Evolutionary conservation across 2,329 filamentous ascomycete genomes (phyloP), one percentile per base, ranked within the genome.

Genomic region (Aureobasidium pullulans): DNA sequence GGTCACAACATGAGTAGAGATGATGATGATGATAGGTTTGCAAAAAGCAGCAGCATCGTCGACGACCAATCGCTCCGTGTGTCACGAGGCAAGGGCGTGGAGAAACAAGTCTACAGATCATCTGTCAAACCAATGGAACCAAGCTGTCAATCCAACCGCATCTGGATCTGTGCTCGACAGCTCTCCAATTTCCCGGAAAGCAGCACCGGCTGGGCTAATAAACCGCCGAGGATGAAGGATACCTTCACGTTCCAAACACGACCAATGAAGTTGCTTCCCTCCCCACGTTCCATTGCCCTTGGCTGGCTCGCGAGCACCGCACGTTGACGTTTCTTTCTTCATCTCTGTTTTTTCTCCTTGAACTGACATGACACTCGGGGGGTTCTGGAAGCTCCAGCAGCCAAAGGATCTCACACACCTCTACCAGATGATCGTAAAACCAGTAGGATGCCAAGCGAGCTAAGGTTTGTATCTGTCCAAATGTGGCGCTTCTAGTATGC

Each of bases 81-180:
- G 48, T 52, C 48, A 52, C 48, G 48, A 52, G 48, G 48, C 48
- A 50, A 23, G 23, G 28, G n/a, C 39, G 50, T 54, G 50, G 50
- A 54, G 50, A 54, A 34, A 54, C 23, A 52, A 39, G 49, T 52
- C 47, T 28, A 50, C 47, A 50, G 48, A 52, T 52, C 48, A 52
- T 36, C 48, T 52, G 48, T 52, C 48, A 52, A 48, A 40, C 48
- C 48, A 52, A 39, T 31, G 48, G 48, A 52, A 52, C 48, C 34
- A 34, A 29, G 48, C 50, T 54, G 50, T 54, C 50, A 54, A 54
- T 42, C 37, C 39, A 42, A 28, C 44, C 37, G 50, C 39, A 54
- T 39, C 48, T 52, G 48, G 48, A 52, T 49, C 48, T 52, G 52
- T 46, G 52, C 52, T 16, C 39, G 46, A 23, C 32, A 15, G 13